Conservation (phyloP, 805 yeast genomes). For the Wickerhamomyces chambardii region DNA sequence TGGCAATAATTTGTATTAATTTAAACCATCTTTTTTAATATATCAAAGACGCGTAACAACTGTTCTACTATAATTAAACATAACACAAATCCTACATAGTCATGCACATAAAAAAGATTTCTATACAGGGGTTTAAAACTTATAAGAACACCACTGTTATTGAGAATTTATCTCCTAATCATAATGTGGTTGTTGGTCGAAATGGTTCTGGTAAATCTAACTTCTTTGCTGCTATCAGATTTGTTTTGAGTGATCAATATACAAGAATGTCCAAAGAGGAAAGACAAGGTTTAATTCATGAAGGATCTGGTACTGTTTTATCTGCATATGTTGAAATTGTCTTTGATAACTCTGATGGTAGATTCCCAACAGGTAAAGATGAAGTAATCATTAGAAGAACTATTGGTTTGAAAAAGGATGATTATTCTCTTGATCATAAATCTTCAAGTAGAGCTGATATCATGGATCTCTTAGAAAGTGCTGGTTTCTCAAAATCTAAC, state of each 20-base stretch:
- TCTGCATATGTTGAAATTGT: constrained; percentile 89
- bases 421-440: constrained; percentile 74
- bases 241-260: constrained; percentile 85
- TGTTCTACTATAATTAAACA: too few relatives aligned
- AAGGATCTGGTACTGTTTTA: constrained; percentile 84
- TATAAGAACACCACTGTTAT: constrained; percentile 77
- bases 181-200: constrained; percentile 83
- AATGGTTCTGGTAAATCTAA: constrained; percentile 98
- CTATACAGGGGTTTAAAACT: constrained; percentile 90
- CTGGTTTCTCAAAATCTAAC: constrained; percentile 84
- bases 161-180: constrained; percentile 68
- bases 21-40: too few relatives aligned
- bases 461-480: constrained; percentile 75
- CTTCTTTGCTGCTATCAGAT: constrained; percentile 90
- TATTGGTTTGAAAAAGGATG: constrained; percentile 89
- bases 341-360: constrained; percentile 70
- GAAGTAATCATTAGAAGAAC: constrained; percentile 79
- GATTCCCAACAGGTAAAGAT: constrained; percentile 47
- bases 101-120: constrained; percentile 42
- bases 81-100: too few relatives aligned
- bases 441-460: constrained; percentile 75
- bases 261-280: constrained; percentile 79
- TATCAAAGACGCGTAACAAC: too few relatives aligned
- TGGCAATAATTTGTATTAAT: too few relatives aligned
- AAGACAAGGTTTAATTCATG: constrained; percentile 80